Percentiles rank a stretch among this genome's conserved stretches.
phyloP scores from a whole-genome alignment of 1,284 basidiomycete genomes.

The Filobasidium uniguttulatum region DNA sequence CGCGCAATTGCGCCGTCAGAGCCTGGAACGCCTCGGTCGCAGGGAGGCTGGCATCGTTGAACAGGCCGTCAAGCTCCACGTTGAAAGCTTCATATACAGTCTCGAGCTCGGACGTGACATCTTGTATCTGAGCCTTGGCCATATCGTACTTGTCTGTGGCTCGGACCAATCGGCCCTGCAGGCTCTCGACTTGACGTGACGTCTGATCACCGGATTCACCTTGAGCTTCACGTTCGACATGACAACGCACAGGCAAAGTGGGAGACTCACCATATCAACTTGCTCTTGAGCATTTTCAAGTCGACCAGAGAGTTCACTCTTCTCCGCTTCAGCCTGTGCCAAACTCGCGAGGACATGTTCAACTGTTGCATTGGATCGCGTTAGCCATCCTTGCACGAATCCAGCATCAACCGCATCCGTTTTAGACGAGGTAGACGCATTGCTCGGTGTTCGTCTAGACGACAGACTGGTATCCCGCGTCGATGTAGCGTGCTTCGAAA shows the following conservation, averaged over 20 bases:
- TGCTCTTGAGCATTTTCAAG: constrained; percentile 6
- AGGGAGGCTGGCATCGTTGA: constrained; percentile 60
- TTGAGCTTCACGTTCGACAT: too few relatives aligned
- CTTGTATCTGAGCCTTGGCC: constrained; percentile 56
- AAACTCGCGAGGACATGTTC: constrained; percentile 19
- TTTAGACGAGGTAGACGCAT: constrained; percentile 12
- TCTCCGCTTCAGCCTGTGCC: constrained; percentile 19
- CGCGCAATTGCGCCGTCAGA: constrained; percentile 54
- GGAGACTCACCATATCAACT: constrained; percentile 6
- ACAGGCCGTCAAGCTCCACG: constrained; percentile 78
- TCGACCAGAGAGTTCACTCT: background rate
- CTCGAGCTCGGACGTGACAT: constrained; percentile 70
- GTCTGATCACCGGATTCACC: too few relatives aligned
- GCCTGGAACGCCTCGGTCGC: constrained; percentile 62
- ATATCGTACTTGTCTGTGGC: constrained; percentile 59
- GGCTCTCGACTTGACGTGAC: constrained; percentile 46
- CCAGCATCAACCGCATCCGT: constrained; percentile 19
- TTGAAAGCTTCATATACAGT: constrained; percentile 88
- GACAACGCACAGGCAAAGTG: too few relatives aligned
- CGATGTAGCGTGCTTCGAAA: constrained; percentile 19
- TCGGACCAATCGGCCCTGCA: constrained; percentile 52
- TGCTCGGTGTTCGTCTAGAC: constrained; percentile 18
- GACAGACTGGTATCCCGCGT: constrained; percentile 9
- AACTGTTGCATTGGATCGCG: constrained; percentile 16
- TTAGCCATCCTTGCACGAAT: constrained; percentile 13